Evolutionary conservation across 2,329 filamentous ascomycete genomes (phyloP), one percentile per base, ranked within the genome.

Genomic region (Hortaea sp.): DNA sequence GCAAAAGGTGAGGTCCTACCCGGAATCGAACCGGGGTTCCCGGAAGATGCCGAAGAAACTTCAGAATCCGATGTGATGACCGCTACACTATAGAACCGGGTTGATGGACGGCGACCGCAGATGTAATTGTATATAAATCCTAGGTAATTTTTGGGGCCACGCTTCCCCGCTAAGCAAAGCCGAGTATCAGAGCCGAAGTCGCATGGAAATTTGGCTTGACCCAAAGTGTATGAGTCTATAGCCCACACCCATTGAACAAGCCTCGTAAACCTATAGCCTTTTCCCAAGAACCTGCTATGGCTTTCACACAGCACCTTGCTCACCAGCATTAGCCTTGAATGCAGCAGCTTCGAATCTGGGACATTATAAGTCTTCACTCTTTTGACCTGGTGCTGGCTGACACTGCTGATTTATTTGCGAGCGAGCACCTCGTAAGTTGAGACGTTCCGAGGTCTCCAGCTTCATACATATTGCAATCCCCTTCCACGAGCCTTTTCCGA

Each of bases 281-380:
- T 20, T 20, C 20, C 20, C 20, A 20, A 20, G 20, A 20, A 20
- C 20, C 20, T 20, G 20, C 20, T 20, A 20, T 20, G 20, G 20
- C 20, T 20, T 20, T 20, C 20, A 20, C 20, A 20, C 20, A 20
- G 20, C 20, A 20, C 20, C 20, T 20, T 20, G 20, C 20, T 20
- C 20, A 20, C 32, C 6, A 39, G 10, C 13, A 20, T 27, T 10
- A 39, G 37, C 37, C 41, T 49, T 44, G 45, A 27, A 63, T 63
- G 58, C 54, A 61, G 53, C 57, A 62, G 43, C 39, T 57, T 46
- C 54, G 57, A 39, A 48, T 57, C 35, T 59, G 58, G 57, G 57
- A 63, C 49, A 47, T 60, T 32, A 49, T 54, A 13, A 55, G 54
- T 45, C 49, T 55, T 38, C 52, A 56, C 46, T 57, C 57, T 12